Evolutionary conservation across 2,329 filamentous ascomycete genomes (phyloP).

Genomic region (Fusarium tuaranense): DNA sequence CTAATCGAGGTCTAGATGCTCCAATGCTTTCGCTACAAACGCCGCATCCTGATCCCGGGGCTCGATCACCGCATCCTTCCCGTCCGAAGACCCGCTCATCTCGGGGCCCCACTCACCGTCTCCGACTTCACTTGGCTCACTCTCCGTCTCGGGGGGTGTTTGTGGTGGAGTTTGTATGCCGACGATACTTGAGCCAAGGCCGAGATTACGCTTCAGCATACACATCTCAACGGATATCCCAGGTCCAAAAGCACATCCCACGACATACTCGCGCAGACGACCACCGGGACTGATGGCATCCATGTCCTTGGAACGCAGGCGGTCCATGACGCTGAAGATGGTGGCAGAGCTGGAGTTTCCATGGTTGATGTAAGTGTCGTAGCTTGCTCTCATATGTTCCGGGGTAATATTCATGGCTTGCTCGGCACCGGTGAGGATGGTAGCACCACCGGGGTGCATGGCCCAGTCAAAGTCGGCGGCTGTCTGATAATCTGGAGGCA

Average conservation of each 20-base stretch:
- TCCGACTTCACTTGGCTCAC: constrained; percentile 62
- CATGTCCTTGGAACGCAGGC: constrained; percentile 70
- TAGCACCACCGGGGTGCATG: constrained; percentile 76
- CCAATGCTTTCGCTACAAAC: constrained; percentile 38
- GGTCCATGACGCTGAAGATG: constrained; percentile 75
- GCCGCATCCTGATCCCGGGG: constrained; percentile 27
- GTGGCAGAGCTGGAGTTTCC: constrained; percentile 79
- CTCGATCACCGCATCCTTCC: constrained; percentile 19
- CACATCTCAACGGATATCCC: constrained; percentile 77
- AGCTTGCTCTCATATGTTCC: constrained; percentile 77
- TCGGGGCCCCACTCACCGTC: constrained; percentile 42
- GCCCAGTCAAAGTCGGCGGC: constrained; percentile 78
- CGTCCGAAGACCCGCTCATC: constrained; percentile 23
- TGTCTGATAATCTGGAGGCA: constrained; percentile 58
- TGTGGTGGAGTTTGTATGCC: constrained; percentile 66
- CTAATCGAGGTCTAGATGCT: constrained; percentile 44
- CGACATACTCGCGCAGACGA: constrained; percentile 66
- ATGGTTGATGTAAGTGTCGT: constrained; percentile 74
- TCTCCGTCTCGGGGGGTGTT: constrained; percentile 67
- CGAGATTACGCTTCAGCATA: constrained; percentile 64
- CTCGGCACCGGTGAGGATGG: constrained; percentile 74
- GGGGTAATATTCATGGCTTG: constrained; percentile 66
- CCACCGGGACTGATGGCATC: constrained; percentile 65
- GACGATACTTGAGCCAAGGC: constrained; percentile 28
- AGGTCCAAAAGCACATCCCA: constrained; percentile 77